phyloP scores from a whole-genome alignment of 345 rosid genomes.

The Eucalyptus tenuipes region DNA sequence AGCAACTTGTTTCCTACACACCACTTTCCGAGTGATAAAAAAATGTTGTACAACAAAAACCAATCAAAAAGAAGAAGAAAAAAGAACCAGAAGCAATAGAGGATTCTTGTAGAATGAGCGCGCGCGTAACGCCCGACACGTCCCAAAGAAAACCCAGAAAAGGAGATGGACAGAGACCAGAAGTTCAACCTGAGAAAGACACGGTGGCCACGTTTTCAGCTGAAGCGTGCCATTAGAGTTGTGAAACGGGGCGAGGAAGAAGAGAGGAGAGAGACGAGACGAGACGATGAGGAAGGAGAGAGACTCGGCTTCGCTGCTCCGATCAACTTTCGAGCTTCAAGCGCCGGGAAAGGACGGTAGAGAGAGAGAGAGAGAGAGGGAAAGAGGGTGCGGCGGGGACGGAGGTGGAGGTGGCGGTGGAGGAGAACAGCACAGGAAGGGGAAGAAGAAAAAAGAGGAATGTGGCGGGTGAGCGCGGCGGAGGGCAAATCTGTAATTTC shows the following conservation, averaged over 20 bases:
- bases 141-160: not conserved
- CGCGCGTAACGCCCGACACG: not conserved
- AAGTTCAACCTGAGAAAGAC: not conserved
- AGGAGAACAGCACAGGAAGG: not conserved
- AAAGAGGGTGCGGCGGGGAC: not conserved
- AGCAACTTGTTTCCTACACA: not conserved
- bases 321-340: not conserved
- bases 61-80: not conserved
- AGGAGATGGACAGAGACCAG: not conserved
- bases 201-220: not conserved
- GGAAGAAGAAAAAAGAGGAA: not conserved
- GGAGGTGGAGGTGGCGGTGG: not conserved
- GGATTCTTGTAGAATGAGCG: not conserved
- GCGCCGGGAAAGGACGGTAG: not conserved
- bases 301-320: not conserved
- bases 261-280: not conserved
- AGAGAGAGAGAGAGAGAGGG: not conserved
- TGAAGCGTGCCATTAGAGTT: not conserved
- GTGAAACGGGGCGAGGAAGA: not conserved
- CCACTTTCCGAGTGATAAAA: not conserved
- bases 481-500: not conserved
- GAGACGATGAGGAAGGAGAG: not conserved
- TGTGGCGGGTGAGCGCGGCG: not conserved
- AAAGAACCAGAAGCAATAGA: not conserved
- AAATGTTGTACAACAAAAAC: not conserved